Percentiles rank a stretch among this genome's conserved stretches.
Evolutionary conservation across 2,329 filamentous ascomycete species (phyloP).

Genomic region (Macrophomina phaseolina): DNA sequence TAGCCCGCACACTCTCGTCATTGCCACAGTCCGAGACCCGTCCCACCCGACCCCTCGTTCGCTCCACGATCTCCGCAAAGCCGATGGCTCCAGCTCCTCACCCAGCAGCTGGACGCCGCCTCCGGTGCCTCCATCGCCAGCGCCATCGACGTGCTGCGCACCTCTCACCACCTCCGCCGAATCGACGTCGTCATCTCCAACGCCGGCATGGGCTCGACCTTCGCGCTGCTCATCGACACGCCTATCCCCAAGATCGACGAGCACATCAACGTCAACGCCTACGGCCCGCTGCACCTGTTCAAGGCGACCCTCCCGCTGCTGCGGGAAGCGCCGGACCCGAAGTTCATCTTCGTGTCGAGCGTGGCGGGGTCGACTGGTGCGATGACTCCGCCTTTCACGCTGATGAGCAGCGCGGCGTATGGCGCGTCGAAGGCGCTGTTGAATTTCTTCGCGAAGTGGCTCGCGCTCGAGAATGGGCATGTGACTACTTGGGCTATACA

Average conservation of each 20-base stretch:
- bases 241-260: conserved; percentile 28
- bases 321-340: conserved; percentile 11
- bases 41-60: conserved; percentile 33
- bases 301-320: conserved; percentile 30
- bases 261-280: conserved; percentile 31
- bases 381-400: conserved; percentile 1
- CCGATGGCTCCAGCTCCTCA: not conserved
- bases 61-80: conserved; percentile 37
- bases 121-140: not conserved
- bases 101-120: not conserved
- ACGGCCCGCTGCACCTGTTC: conserved; percentile 33
- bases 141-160: conserved; percentile 32
- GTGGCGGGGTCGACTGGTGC: conserved; percentile 10
- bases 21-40: conserved; percentile 48
- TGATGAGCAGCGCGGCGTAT: conserved; percentile 30
- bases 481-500: conserved; percentile 30
- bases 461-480: conserved; percentile 31
- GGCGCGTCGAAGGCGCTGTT: conserved; percentile 33
- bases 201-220: conserved; percentile 38
- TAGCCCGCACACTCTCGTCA: conserved; percentile 46
- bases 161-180: conserved; percentile 37
- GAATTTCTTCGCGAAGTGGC: conserved; percentile 33
- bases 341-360: conserved; percentile 33
- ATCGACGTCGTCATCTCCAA: conserved; percentile 49
- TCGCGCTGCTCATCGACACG: not conserved